Percentiles rank a stretch among this genome's conserved stretches.
Evolutionary conservation across 2,329 filamentous ascomycete genomes (phyloP).

Genomic region (Trematosphaeria pertusa): DNA sequence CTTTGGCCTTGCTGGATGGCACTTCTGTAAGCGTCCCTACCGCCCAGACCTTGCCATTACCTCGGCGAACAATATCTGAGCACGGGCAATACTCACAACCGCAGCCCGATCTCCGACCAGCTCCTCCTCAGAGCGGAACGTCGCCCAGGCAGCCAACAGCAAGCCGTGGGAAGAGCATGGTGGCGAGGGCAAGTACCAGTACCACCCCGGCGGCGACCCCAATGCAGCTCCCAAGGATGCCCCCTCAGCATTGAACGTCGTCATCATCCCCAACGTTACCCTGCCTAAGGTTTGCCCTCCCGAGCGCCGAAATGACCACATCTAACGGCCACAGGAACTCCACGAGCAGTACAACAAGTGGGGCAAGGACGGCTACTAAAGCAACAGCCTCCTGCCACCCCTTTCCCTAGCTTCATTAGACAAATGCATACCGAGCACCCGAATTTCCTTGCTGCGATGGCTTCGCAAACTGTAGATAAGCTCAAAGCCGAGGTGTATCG

Average conservation of each 20-base stretch:
- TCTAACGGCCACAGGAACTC: slow-evolving; percentile 65
- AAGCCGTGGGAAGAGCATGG: slow-evolving; percentile 88
- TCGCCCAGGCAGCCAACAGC: slow-evolving; percentile 75
- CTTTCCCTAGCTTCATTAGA: slow-evolving; percentile 19
- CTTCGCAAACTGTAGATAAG: slow-evolving; percentile 20
- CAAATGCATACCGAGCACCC: slow-evolving; percentile 15
- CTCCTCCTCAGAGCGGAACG: slow-evolving; percentile 78
- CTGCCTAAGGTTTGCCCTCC: slow-evolving; percentile 69
- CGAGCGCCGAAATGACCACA: not conserved
- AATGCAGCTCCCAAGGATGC: slow-evolving; percentile 81
- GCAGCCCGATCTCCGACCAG: slow-evolving; percentile 84
- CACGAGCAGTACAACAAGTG: slow-evolving; percentile 99
- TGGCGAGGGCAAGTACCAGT: slow-evolving; percentile 66
- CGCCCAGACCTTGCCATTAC: slow-evolving; percentile 2
- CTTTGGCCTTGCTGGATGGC: slow-evolving; percentile 87
- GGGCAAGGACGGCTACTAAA: slow-evolving; percentile 89
- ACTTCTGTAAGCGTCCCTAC: slow-evolving; percentile 73
- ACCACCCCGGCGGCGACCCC: slow-evolving; percentile 80
- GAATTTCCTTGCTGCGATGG: slow-evolving; percentile 16
- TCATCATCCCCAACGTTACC: slow-evolving; percentile 91
- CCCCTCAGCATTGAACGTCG: slow-evolving; percentile 92
- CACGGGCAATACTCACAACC: slow-evolving; percentile 6
- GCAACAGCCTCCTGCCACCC: slow-evolving; percentile 2
- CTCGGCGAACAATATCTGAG: slow-evolving; percentile 6
- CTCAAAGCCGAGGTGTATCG: slow-evolving; percentile 14